Base-by-base conservation (phyloP, 2,329 filamentous ascomycete genomes). In the Alternaria brassicicola region DNA sequence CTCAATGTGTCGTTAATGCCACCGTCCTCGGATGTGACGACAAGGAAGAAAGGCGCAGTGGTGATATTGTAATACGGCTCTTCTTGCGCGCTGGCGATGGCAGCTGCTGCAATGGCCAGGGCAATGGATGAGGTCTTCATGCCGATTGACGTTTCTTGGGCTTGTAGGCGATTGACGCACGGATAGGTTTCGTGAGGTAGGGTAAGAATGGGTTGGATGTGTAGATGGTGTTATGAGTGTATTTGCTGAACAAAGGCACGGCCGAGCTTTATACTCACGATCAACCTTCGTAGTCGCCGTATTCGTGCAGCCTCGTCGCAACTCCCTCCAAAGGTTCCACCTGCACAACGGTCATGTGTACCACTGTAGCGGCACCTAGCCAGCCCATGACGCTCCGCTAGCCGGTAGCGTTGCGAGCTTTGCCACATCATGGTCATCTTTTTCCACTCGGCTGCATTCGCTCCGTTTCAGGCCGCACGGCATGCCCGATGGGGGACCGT, bases 21-120 rank as follows among this genome's bases (percentile, higher is more conserved):
- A 5, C 65, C 60, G 56, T 82, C 78, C 2, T 68, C 48, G 21
- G 80, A 80, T 31, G 70, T 51, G 36, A 82, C 57, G 41, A 78
- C 63, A 21, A 84, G 75, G 28, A 76, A 55, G 74, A 84, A 84
- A 13, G 81, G 79, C 21, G 71, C 71, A 9, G 81, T 80, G 51
- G 78, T 73, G 55, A 76, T 76, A 59, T 67, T 67, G 66, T 73
- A 74, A 41, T 55, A 64, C 31, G 57, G 49, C 17, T 54, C 50
- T 3, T 47, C 38, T 61, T 78, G 76, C 9, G 77, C 74, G 19
- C 52, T 55, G n/a, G 64, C 63, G n/a, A 55, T 30, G 30, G 66
- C 62, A 30, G 72, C 61, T 23, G 63, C 63, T n/a, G 70, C 64
- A 26, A 76, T 61, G 36, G 66, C 58, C 33, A 73, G 45, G 50